Percentiles rank a stretch among this genome's conserved stretches.
phyloP scores from a whole-genome alignment of 768 basidiomycete genomes.

The Cyclocybe aegerita region DNA sequence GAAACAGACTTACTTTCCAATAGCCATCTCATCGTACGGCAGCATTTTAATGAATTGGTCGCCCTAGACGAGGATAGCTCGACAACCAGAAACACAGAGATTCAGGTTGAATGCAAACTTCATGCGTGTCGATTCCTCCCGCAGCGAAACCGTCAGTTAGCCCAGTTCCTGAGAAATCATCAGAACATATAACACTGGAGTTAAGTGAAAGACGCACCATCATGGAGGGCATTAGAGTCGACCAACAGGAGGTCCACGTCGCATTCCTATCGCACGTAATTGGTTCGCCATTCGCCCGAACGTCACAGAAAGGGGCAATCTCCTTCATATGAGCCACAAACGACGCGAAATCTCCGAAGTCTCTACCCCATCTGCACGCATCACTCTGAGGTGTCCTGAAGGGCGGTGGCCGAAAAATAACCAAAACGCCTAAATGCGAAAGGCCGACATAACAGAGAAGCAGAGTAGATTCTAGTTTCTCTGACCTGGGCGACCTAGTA shows the following conservation, averaged over 20 bases:
- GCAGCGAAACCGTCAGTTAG: slow-evolving; percentile 73
- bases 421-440: too few species aligned
- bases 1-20: slow-evolving; percentile 66
- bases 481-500: too few species aligned
- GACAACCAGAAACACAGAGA: too few species aligned
- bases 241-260: slow-evolving; percentile 84
- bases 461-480: too few species aligned
- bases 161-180: slow-evolving; percentile 58
- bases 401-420: too few species aligned
- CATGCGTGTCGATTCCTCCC: slow-evolving; percentile 71
- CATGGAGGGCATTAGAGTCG: slow-evolving; percentile 79
- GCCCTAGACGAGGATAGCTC: not conserved
- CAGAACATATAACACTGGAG: not conserved
- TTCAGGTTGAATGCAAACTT: slow-evolving; percentile 48
- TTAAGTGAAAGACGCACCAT: slow-evolving; percentile 40
- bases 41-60: slow-evolving; percentile 72
- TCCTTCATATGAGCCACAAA: slow-evolving; percentile 83
- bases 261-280: slow-evolving; percentile 37
- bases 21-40: slow-evolving; percentile 80
- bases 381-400: too few species aligned
- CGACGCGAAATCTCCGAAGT: slow-evolving; percentile 78
- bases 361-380: too few species aligned
- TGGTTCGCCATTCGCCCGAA: too few species aligned
- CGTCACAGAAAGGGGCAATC: slow-evolving; percentile 39
- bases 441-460: too few species aligned